These are phyloP conservation scores for Tubosaeta sp. DNA, from an alignment of 768 basidiomycete genomes.

Conservation along the genomic window DNA sequence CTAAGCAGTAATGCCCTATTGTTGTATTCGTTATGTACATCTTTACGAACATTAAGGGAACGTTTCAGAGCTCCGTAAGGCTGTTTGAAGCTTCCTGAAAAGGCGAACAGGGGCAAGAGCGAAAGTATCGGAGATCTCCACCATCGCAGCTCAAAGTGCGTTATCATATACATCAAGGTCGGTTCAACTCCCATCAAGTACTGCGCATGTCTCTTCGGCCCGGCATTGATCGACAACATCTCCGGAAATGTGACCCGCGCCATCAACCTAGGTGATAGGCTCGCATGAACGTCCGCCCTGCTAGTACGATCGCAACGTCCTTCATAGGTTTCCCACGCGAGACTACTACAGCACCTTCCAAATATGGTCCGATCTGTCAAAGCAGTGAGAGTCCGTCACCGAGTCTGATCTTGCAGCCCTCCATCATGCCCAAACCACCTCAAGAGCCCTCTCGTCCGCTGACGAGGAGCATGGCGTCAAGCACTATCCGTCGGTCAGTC, in stretches of 20 bases:
- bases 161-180: no score
- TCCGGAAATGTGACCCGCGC: not conserved
- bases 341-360: constrained; percentile 30
- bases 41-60: not conserved
- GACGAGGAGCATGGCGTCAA: constrained; percentile 25
- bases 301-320: no score
- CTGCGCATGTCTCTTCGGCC: no score
- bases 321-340: constrained; percentile 14
- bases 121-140: not conserved
- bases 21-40: not conserved
- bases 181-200: no score
- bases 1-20: not conserved
- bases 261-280: not conserved
- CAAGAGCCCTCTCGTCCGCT: constrained; percentile 10
- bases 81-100: not conserved
- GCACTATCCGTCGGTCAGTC: constrained; percentile 18
- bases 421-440: constrained; percentile 18
- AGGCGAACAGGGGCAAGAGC: not conserved
- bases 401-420: not conserved
- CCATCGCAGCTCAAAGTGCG: no score
- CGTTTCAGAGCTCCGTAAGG: not conserved
- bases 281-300: not conserved
- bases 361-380: constrained; percentile 18
- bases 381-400: not conserved
- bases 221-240: not conserved